A percentile compares a stretch with the other conserved stretches of the same genome.
Evolutionary conservation across 345 rosid species (phyloP).

Genomic region (Eucalyptus brandiana): DNA sequence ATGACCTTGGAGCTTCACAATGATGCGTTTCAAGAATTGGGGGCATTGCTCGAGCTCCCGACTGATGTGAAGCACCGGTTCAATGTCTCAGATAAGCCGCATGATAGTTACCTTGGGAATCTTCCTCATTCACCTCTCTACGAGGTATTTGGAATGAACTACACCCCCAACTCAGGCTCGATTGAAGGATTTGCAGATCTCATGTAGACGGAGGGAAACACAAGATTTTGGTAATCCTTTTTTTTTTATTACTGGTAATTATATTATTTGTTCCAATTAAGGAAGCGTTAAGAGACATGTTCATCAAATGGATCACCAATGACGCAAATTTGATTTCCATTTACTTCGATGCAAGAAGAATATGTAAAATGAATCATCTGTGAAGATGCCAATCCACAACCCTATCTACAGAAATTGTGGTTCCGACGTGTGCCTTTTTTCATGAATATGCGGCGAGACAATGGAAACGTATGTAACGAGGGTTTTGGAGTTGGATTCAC

Average conservation of each 20-base stretch:
- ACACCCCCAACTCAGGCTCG: too few relatives aligned
- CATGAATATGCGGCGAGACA: not conserved
- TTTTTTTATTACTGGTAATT: not conserved
- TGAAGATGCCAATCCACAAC: not conserved
- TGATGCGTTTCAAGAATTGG: too few relatives aligned
- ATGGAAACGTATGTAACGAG: not conserved
- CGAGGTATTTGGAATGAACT: too few relatives aligned
- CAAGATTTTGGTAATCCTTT: too few relatives aligned
- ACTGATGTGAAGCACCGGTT: too few relatives aligned
- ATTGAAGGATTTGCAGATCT: too few relatives aligned
- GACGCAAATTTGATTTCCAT: not conserved
- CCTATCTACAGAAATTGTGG: not conserved
- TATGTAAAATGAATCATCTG: not conserved
- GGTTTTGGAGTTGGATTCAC: not conserved
- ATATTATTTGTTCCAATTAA: not conserved
- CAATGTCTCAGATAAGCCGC: too few relatives aligned
- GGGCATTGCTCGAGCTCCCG: too few relatives aligned
- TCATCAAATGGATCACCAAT: not conserved
- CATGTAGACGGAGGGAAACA: too few relatives aligned
- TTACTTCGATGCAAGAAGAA: too few relatives aligned
- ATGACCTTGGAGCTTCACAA: too few relatives aligned
- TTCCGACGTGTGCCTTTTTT: not conserved
- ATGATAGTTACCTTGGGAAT: rapidly evolving
- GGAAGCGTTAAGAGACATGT: not conserved
- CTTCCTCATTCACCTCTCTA: too few relatives aligned